These are phyloP conservation scores for Beta lomatogona DNA, from an alignment of 179 eudicot genomes.

Conservation along the genomic window DNA sequence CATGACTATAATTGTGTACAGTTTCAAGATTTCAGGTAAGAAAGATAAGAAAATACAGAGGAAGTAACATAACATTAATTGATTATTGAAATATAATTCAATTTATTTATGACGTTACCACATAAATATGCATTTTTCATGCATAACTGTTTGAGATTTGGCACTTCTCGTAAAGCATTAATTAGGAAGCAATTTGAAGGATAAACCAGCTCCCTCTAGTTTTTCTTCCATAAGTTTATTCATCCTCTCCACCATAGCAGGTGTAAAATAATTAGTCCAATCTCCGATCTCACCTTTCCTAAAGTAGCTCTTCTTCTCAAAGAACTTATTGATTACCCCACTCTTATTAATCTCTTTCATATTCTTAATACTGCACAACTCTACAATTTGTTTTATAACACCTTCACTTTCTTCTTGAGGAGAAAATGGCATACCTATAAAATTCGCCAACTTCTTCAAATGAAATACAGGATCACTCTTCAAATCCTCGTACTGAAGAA, in stretches of 20 bases:
- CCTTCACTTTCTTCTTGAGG: conserved; percentile 21
- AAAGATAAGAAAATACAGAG: no score
- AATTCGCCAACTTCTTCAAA: conserved; percentile 24
- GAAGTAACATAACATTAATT: no score
- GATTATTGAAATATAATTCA: no score
- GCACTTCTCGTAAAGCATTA: no score
- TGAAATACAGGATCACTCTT: conserved; percentile 6
- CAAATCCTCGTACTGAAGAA: conserved; percentile 22
- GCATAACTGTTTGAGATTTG: no score
- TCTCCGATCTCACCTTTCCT: conserved; percentile 24
- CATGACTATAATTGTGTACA: no score
- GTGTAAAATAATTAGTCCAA: conserved; percentile 21
- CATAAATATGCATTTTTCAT: no score
- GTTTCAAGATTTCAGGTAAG: no score
- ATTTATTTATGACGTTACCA: no score
- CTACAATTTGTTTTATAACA: conserved; percentile 16
- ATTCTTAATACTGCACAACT: conserved; percentile 17
- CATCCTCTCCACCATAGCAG: conserved; percentile 17
- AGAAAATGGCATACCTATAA: conserved; percentile 18
- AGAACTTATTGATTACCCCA: conserved; percentile 13
- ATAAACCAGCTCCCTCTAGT: conserved; percentile 16
- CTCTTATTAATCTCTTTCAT: conserved; percentile 21
- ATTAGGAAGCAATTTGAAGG: neutral
- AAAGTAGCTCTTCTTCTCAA: conserved; percentile 20
- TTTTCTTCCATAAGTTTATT: conserved; percentile 16